Evolutionary conservation across 2,329 filamentous ascomycete genomes (phyloP).

Genomic region (Pseudocercospora pini-densiflorae): DNA sequence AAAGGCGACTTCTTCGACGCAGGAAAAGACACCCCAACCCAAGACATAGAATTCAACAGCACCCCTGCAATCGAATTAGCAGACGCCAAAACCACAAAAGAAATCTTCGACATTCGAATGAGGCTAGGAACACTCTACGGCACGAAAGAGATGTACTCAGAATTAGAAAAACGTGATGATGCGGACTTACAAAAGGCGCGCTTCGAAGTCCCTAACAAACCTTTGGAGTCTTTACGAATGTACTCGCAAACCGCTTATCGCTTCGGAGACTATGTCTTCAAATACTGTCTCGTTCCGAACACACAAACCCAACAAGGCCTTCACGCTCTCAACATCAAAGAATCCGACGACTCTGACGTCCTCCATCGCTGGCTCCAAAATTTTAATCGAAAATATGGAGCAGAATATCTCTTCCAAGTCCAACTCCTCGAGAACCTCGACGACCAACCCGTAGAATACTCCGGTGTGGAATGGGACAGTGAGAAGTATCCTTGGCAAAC

Average conservation of each 20-base stretch:
- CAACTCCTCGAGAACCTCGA: conserved; percentile 53
- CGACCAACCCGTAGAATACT: conserved; percentile 53
- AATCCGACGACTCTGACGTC: conserved; percentile 40
- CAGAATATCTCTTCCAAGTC: conserved; percentile 52
- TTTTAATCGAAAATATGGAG: conserved; percentile 47
- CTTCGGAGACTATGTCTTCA: conserved; percentile 54
- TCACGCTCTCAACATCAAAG: conserved; percentile 44
- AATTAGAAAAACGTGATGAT: conserved; percentile 46
- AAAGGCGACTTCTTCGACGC: conserved; percentile 48
- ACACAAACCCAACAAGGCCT: conserved; percentile 47
- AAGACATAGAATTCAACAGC: conserved; percentile 57
- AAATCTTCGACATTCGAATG: conserved; percentile 50
- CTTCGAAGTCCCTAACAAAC: conserved; percentile 47
- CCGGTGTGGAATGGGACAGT: conserved; percentile 51
- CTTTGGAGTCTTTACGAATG: conserved; percentile 44
- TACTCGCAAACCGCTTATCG: conserved; percentile 56
- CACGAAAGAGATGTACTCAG: conserved; percentile 47
- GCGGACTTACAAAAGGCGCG: conserved; percentile 46
- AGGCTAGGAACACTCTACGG: conserved; percentile 41
- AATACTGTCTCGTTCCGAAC: conserved; percentile 53
- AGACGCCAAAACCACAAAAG: conserved; percentile 50
- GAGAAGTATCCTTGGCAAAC: conserved; percentile 55
- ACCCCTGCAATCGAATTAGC: conserved; percentile 54
- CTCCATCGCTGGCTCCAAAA: conserved; percentile 47
- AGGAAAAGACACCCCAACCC: conserved; percentile 43